Conservation (phyloP, 805 yeast genomes). For the Danielozyma ontarioensis region DNA sequence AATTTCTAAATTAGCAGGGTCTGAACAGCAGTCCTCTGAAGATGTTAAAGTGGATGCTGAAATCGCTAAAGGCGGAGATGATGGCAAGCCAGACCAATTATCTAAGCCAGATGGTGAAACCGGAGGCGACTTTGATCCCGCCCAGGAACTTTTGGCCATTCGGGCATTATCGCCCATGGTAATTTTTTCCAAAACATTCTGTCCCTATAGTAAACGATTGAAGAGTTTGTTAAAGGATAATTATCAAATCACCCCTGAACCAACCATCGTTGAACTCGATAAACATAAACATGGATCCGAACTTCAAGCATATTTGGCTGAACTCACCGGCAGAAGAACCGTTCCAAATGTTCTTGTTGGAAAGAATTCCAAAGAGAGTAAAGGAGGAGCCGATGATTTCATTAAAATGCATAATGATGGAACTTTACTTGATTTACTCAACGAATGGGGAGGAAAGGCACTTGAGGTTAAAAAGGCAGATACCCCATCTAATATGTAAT, state of each 20-base stretch:
- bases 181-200: conserved; percentile 49
- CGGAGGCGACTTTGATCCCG: conserved; percentile 25
- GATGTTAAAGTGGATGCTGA: conserved; percentile 6
- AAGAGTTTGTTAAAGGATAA: conserved; percentile 60
- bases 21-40: conserved; percentile 2
- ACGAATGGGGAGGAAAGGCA: conserved; percentile 58
- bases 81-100: conserved; percentile 5
- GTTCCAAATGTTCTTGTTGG: conserved; percentile 90
- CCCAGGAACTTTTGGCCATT: conserved; percentile 45
- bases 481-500: conserved; percentile 49
- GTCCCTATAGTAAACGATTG: conserved; percentile 74
- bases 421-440: conserved; percentile 45
- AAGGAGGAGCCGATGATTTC: conserved; percentile 91
- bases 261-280: conserved; percentile 76
- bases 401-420: conserved; percentile 53
- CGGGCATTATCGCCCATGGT: conserved; percentile 60
- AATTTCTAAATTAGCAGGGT: conserved; percentile 17
- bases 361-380: conserved; percentile 36
- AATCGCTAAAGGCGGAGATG: conserved; percentile 2
- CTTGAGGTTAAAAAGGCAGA: conserved; percentile 46
- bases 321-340: conserved; percentile 84
- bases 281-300: conserved; percentile 68
- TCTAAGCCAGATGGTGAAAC: conserved; percentile 3
- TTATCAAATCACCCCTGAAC: conserved; percentile 69
- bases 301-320: conserved; percentile 67